Evolutionary conservation across 1,284 basidiomycete genomes (phyloP).

Genomic region (Rhodofomes roseus): DNA sequence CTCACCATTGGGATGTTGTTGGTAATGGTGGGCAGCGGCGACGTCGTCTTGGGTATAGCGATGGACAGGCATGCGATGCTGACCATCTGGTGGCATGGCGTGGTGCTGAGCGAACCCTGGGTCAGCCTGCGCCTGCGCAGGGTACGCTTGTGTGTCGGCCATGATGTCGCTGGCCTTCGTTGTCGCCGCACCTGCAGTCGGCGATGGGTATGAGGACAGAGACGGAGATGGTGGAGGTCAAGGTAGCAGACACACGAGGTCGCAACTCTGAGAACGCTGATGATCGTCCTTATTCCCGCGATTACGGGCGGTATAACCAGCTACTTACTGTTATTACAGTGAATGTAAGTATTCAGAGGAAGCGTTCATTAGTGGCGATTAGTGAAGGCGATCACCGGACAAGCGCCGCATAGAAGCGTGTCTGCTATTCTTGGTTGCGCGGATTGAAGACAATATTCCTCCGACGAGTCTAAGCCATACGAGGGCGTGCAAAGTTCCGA

Average conservation of each 20-base stretch:
- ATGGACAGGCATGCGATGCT: slow-evolving; percentile 13
- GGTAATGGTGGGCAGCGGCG: not conserved
- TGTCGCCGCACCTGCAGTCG: not conserved
- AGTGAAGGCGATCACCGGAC: not conserved
- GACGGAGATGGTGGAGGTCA: not conserved
- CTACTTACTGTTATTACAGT: not conserved
- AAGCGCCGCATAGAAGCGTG: not conserved
- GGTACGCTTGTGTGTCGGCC: slow-evolving; percentile 15
- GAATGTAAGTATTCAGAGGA: not conserved
- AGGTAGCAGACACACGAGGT: not conserved
- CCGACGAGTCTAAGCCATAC: not conserved
- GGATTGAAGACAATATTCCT: too few species aligned
- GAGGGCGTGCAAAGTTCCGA: not conserved
- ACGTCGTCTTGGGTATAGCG: slow-evolving; percentile 9
- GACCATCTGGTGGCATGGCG: slow-evolving; percentile 13
- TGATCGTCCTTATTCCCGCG: not conserved
- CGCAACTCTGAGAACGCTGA: not conserved
- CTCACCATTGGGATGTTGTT: slow-evolving; percentile 18
- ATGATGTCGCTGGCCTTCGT: slow-evolving; percentile 8
- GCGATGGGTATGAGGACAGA: not conserved
- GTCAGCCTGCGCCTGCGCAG: slow-evolving; percentile 12
- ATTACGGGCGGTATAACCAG: not conserved
- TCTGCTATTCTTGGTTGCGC: too few species aligned
- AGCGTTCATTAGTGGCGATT: not conserved
- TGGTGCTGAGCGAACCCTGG: slow-evolving; percentile 17